Evolutionary conservation across 2,329 filamentous ascomycete genomes (phyloP).

Genomic region (Penicillium sp.): DNA sequence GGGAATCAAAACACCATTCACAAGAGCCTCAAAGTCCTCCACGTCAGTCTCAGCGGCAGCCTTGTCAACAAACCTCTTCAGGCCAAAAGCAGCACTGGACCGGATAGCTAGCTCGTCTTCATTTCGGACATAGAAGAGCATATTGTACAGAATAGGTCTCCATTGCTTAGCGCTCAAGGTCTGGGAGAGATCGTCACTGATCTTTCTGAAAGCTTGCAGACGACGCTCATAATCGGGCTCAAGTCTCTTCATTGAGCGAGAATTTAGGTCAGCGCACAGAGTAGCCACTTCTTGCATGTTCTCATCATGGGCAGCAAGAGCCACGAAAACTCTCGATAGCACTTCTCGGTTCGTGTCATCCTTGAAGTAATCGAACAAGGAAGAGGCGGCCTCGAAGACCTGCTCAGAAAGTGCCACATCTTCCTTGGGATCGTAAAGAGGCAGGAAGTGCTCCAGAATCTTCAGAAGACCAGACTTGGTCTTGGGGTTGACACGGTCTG

Average conservation of each 20-base stretch:
- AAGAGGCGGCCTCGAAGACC: slow-evolving; percentile 73
- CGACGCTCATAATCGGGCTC: slow-evolving; percentile 86
- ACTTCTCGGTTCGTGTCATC: slow-evolving; percentile 74
- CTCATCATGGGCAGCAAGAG: slow-evolving; percentile 66
- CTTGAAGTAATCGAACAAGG: slow-evolving; percentile 87
- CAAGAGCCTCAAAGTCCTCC: slow-evolving; percentile 56
- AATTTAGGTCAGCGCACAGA: slow-evolving; percentile 78
- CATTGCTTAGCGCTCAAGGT: slow-evolving; percentile 72
- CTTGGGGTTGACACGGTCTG: slow-evolving; percentile 75
- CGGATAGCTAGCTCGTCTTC: slow-evolving; percentile 87
- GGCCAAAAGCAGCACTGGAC: slow-evolving; percentile 74
- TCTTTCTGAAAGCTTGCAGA: slow-evolving; percentile 70
- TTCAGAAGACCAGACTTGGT: slow-evolving; percentile 79
- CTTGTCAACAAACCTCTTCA: slow-evolving; percentile 75
- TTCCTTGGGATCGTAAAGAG: slow-evolving; percentile 59
- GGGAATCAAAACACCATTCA: slow-evolving; percentile 68
- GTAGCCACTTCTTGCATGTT: slow-evolving; percentile 63
- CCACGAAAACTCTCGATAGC: slow-evolving; percentile 70
- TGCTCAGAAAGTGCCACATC: slow-evolving; percentile 60
- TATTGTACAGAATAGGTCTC: slow-evolving; percentile 84
- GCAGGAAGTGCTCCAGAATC: slow-evolving; percentile 78
- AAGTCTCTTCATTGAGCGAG: slow-evolving; percentile 69
- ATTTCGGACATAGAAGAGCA: slow-evolving; percentile 81
- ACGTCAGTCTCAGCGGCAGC: slow-evolving; percentile 45
- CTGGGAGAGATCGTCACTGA: slow-evolving; percentile 64